Base-by-base conservation (phyloP, 768 basidiomycete genomes). In the Crassisporium funariophilum region DNA sequence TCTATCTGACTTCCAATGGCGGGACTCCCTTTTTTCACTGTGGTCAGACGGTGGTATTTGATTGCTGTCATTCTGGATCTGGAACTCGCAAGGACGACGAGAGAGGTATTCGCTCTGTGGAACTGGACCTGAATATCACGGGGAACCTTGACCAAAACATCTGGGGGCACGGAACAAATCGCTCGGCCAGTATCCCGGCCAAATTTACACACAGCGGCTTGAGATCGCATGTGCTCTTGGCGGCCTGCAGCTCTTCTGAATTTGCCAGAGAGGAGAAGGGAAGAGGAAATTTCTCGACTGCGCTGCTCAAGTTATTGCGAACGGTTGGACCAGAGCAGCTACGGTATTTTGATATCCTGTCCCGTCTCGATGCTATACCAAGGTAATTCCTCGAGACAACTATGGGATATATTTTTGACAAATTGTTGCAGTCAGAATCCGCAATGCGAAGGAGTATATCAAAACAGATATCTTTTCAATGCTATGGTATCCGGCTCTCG, bases 341-440 rank as follows among this genome's bases (percentile, higher is more conserved):
- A 2, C 16, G 20, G 12, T 49, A 55, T 13, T 31, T 29, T 4
- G 50, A 55, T 15, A 27, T 55, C 19, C 22, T 49, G n/a, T 22
- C n/a, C 6, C 46, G 34, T 7, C 47, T 55, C 4, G 54, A 55
- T 33, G 35, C 17, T 17, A 48, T 55, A 23, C 54, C 54, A 2
- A 24, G 45, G 53, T 54, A 41, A 16, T 20, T 19, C 24, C 5
- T 35, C 4, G 16, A 12, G 9, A 35, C 16, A 37, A 13, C 15
- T 4, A 5, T 13, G 5, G 6, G 16, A 25, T 20, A 17, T 25
- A 10, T 35, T 4, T n/a, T n/a, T n/a, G n/a, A n/a, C n/a, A n/a
- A n/a, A n/a, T n/a, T n/a, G n/a, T n/a, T n/a, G n/a, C 22, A 55
- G 55, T n/a, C 55, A 56, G 34, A 56, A 40, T 17, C 52, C 52